phyloP scores from a whole-genome alignment of 139 green algal genomes.

The Coelastrella sp. region DNA sequence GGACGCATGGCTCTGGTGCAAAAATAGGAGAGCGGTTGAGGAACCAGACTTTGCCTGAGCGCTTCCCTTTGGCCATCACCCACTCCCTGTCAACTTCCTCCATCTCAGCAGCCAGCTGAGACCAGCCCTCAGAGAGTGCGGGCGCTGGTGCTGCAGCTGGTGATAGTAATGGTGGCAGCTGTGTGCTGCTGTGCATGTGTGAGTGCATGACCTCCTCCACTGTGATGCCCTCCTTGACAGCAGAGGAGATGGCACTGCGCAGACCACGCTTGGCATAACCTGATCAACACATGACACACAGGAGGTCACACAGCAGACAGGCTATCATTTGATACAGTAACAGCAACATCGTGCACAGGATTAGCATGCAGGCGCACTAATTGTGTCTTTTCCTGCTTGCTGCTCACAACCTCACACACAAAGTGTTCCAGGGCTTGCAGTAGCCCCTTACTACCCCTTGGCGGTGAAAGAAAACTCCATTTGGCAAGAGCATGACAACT shows the following conservation, averaged over 20 bases:
- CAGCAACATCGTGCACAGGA: background rate
- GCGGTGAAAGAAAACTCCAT: no score
- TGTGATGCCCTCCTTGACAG: constrained; percentile 11
- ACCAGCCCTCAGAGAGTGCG: background rate
- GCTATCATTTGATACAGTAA: background rate
- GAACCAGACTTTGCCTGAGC: constrained; percentile 14
- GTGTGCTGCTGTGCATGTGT: background rate
- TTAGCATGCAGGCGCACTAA: background rate
- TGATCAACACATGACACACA: background rate
- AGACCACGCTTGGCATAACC: constrained; percentile 26
- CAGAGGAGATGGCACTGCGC: constrained; percentile 18
- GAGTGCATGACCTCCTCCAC: constrained; percentile 29
- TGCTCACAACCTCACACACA: no score
- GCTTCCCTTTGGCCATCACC: background rate
- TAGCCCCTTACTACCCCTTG: no score
- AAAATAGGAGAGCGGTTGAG: constrained; percentile 16
- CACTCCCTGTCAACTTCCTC: constrained; percentile 8
- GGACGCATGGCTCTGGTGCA: background rate
- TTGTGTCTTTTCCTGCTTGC: no score
- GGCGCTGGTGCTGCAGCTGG: background rate
- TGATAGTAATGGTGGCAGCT: background rate
- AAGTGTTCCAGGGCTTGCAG: no score
- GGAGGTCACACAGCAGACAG: background rate
- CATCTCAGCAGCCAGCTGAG: background rate
- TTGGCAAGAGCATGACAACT: no score